phyloP scores from a whole-genome alignment of 2,329 filamentous ascomycete species.

The Verticillium tricorpus region DNA sequence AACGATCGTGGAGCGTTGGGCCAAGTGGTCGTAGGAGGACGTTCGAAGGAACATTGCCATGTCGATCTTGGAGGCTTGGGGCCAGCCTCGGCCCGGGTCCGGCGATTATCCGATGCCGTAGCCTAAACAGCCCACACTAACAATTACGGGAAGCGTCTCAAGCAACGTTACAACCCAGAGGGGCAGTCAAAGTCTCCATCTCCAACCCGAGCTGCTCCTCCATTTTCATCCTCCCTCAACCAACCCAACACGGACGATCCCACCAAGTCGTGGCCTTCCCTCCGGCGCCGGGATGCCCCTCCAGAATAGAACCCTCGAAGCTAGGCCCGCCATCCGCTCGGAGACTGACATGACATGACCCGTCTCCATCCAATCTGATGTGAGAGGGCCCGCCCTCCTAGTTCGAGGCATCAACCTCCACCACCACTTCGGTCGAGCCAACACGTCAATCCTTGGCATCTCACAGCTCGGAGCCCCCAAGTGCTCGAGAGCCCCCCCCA shows the following conservation, averaged over 20 bases:
- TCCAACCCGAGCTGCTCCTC: not conserved
- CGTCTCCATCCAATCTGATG: not conserved
- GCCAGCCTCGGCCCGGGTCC: not conserved
- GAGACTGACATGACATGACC: not conserved
- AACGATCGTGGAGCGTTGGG: not conserved
- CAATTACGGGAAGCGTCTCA: not conserved
- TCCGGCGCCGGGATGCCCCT: not conserved
- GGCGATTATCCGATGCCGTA: not conserved
- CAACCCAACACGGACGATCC: not conserved
- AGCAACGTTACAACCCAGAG: constrained; percentile 1
- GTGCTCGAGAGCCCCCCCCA: not conserved
- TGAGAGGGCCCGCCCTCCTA: not conserved
- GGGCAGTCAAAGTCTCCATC: not conserved
- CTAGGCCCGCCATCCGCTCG: not conserved
- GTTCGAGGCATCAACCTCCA: too few relatives aligned
- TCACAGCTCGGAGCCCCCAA: not conserved
- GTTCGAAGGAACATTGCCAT: not conserved
- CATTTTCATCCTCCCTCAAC: not conserved
- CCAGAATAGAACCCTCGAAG: not conserved
- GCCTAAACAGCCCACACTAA: not conserved
- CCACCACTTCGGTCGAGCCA: not conserved
- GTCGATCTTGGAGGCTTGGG: not conserved
- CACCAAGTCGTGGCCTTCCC: not conserved
- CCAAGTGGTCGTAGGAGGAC: not conserved
- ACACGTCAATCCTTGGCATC: not conserved